Evolutionary conservation across 1,139 yeast genomes (phyloP), one percentile per base, ranked within the genome.

Genomic region (Candida buenavistaensis): DNA sequence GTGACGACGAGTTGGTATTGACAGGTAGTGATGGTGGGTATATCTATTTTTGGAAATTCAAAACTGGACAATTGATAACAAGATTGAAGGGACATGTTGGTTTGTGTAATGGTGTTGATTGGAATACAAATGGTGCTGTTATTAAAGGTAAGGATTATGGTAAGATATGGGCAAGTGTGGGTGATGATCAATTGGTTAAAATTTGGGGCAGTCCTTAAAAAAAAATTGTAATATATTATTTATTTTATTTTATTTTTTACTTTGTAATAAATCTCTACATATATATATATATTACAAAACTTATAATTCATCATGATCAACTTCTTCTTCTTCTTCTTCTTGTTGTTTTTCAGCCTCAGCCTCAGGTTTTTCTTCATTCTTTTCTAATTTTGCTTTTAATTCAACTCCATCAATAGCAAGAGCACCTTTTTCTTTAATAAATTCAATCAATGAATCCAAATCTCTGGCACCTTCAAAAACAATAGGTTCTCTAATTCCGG

Each of bases 21-120:
- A 80, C 90, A 47, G 97, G 97, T 1, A 80, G 94, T 30, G 94
- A 85, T 50, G 94, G 87, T 52, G 89, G 92, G 0, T 70, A 74
- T 40, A 73, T 88, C 4, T 88, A 82, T 57, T 65, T 89, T 5
- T 89, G 96, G 96, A 87, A 86, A 49, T 68, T 84, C 26, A 72
- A 73, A 36, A 80, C 82, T 14, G 92, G 95, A 4, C 80, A 82
- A 40, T 68, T 88, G 19, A 62, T 89, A 3, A 80, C 81, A 8
- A 52, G 75, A 26, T 54, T 68, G 6, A 58, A 58, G 35, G 96
- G 85, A 1, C 97, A 92, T 52, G 60, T 59, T 11, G 79, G 79
- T 1, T 66, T 80, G 32, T 82, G 88, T 39, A 86, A 83, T 52
- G 75, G 84, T 33, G 94, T 89, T 4, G 79, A 82, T 40, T 89